Conservation (phyloP, 192 early-diverging fungal species). For the Coemansia sp. region DNA sequence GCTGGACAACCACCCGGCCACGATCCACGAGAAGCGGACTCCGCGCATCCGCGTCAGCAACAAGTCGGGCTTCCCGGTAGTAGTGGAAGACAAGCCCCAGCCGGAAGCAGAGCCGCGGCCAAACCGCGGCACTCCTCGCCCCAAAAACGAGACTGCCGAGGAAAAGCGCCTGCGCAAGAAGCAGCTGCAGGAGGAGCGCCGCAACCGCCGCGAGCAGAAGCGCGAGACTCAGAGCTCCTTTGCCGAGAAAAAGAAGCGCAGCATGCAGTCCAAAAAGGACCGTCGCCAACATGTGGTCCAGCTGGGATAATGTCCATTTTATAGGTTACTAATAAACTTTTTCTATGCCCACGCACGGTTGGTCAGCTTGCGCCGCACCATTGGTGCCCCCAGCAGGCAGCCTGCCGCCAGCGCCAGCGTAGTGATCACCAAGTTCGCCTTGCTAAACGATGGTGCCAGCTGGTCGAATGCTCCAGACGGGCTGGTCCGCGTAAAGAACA, state of each 20-base stretch:
- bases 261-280: slow-evolving; percentile 48
- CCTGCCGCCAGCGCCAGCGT: slow-evolving; percentile 73
- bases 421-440: slow-evolving; percentile 76
- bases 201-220: slow-evolving; percentile 45
- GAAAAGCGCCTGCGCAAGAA: slow-evolving; percentile 92
- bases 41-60: slow-evolving; percentile 66
- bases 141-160: slow-evolving; percentile 81
- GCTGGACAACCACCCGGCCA: slow-evolving; percentile 85
- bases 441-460: slow-evolving; percentile 89
- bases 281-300: slow-evolving; percentile 45
- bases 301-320: not conserved
- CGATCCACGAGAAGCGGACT: slow-evolving; percentile 68
- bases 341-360: slow-evolving; percentile 56
- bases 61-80: slow-evolving; percentile 71
- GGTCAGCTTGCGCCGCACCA: slow-evolving; percentile 63
- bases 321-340: not conserved
- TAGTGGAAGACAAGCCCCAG: slow-evolving; percentile 1
- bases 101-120: slow-evolving; percentile 12
- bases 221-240: slow-evolving; percentile 34
- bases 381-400: slow-evolving; percentile 69
- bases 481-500: slow-evolving; percentile 79
- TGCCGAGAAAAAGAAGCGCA: slow-evolving; percentile 45
- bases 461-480: slow-evolving; percentile 93
- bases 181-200: slow-evolving; percentile 76
- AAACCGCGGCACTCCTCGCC: slow-evolving; percentile 72